A percentile compares a stretch with the other conserved stretches of the same genome.
These are phyloP conservation scores for Bolboschoenoplectus hybrid DNA, from an alignment of 202 grass and related monocot genomes.

Conservation along the genomic window DNA sequence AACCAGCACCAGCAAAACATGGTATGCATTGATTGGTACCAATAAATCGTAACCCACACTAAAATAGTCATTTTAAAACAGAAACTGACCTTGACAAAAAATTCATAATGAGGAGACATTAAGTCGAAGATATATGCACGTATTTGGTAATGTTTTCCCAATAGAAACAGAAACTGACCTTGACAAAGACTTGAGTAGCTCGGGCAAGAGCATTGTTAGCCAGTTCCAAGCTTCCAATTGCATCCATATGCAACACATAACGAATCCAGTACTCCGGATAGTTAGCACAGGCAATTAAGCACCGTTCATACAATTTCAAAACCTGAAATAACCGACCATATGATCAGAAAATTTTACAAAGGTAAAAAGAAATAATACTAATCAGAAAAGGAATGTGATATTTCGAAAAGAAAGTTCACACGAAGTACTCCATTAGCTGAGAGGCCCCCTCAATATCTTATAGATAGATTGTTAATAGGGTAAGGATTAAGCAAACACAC, in stretches of 20 bases:
- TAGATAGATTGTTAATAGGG: slow-evolving; percentile 99
- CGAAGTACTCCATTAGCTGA: slow-evolving; percentile 99
- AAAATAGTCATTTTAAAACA: not conserved
- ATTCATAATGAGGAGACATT: not conserved
- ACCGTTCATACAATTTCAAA: slow-evolving; percentile 98
- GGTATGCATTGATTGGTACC: not conserved
- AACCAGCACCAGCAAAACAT: not conserved
- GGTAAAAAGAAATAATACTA: slow-evolving; percentile 37
- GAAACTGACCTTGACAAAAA: not conserved
- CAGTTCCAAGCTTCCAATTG: slow-evolving; percentile 83
- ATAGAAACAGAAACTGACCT: slow-evolving; percentile 53
- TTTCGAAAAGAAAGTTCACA: slow-evolving; percentile 87
- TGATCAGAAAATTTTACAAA: slow-evolving; percentile 49
- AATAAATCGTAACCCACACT: slow-evolving; percentile 14
- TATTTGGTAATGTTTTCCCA: not conserved
- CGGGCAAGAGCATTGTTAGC: slow-evolving; percentile 95
- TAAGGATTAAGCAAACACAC: slow-evolving; percentile 97
- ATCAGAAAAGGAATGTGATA: slow-evolving; percentile 53
- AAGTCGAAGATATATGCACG: not conserved
- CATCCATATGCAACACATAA: slow-evolving; percentile 93
- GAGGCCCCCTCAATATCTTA: slow-evolving; percentile 91
- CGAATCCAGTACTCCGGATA: slow-evolving; percentile 99
- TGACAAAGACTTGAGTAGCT: slow-evolving; percentile 97
- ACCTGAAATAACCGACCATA: slow-evolving; percentile 74
- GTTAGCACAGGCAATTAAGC: slow-evolving; percentile 92